phyloP scores from a whole-genome alignment of 2,329 filamentous ascomycete species.

The Penicillium janthinellum region DNA sequence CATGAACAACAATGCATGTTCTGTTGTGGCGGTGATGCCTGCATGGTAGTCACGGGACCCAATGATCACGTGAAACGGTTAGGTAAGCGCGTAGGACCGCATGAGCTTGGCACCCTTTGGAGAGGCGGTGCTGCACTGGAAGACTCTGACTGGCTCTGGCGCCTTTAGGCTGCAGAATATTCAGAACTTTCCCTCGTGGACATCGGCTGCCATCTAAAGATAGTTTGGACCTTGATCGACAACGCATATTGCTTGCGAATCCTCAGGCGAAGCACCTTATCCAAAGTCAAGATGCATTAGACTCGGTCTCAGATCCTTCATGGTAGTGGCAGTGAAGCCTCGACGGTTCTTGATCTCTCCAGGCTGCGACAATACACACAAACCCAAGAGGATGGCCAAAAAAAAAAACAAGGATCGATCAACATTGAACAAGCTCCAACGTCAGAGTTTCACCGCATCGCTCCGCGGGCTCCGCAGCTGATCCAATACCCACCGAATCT shows the following conservation, averaged over 20 bases:
- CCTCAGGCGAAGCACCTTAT: conserved; percentile 3
- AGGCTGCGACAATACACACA: not conserved
- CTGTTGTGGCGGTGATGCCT: conserved; percentile 1
- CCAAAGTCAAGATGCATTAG: conserved; percentile 1
- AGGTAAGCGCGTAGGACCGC: not conserved
- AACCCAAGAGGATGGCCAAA: not conserved
- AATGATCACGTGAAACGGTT: not conserved
- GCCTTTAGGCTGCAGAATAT: conserved; percentile 7
- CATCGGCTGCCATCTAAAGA: not conserved
- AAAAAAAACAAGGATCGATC: not conserved
- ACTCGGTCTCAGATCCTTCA: not conserved
- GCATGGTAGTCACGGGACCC: not conserved
- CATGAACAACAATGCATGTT: not conserved
- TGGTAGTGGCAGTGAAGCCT: conserved; percentile 1
- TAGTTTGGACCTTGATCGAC: not conserved
- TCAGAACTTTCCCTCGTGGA: not conserved
- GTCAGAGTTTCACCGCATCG: conserved; percentile 12
- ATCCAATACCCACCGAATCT: conserved; percentile 39
- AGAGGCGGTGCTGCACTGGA: not conserved
- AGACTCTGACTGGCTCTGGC: not conserved
- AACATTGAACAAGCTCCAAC: not conserved
- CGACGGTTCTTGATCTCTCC: not conserved
- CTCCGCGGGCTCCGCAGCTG: conserved; percentile 2
- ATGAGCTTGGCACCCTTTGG: no score
- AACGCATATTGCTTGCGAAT: conserved; percentile 9